A percentile compares a stretch with the other conserved stretches of the same genome.
Evolutionary conservation across 2,329 filamentous ascomycete species (phyloP).

Genomic region (Colletotrichum echinochloae): DNA sequence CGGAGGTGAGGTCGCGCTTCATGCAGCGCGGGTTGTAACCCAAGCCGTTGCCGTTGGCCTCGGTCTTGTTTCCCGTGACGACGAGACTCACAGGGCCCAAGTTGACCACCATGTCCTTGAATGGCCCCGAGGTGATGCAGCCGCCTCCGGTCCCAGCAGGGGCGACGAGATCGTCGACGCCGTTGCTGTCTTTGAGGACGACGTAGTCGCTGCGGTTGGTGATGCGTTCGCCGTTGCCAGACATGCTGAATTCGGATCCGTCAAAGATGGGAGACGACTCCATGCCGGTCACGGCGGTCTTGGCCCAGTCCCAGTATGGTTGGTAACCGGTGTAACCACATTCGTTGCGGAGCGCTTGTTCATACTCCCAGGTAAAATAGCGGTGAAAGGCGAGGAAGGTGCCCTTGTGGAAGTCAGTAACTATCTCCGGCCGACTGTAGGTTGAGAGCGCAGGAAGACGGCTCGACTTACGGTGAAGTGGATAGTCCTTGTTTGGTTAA

Average conservation of each 20-base stretch:
- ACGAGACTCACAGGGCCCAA: slow-evolving; percentile 52
- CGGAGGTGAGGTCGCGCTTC: slow-evolving; percentile 49
- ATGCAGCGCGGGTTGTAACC: slow-evolving; percentile 59
- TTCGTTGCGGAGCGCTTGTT: slow-evolving; percentile 48
- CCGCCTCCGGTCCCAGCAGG: slow-evolving; percentile 66
- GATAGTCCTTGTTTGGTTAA: slow-evolving; percentile 59
- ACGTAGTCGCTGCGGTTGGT: slow-evolving; percentile 43
- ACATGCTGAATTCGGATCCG: slow-evolving; percentile 57
- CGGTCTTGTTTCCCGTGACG: slow-evolving; percentile 43
- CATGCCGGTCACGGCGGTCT: slow-evolving; percentile 50
- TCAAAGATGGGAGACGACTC: slow-evolving; percentile 60
- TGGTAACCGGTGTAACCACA: slow-evolving; percentile 55
- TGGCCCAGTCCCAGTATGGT: slow-evolving; percentile 62
- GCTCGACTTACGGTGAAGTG: slow-evolving; percentile 50
- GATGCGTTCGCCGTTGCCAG: slow-evolving; percentile 56
- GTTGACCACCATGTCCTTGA: slow-evolving; percentile 56
- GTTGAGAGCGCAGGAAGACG: too few species aligned
- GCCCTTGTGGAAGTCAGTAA: background rate
- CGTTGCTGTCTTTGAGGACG: slow-evolving; percentile 46
- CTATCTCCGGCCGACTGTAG: background rate
- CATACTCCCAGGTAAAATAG: slow-evolving; percentile 49
- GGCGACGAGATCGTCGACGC: slow-evolving; percentile 46
- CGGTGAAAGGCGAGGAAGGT: slow-evolving; percentile 50
- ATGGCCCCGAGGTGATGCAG: slow-evolving; percentile 64
- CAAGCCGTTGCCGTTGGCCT: slow-evolving; percentile 41